Evolutionary conservation across 441 rosid genomes (phyloP).

Genomic region (Gossypium gossypioides): DNA sequence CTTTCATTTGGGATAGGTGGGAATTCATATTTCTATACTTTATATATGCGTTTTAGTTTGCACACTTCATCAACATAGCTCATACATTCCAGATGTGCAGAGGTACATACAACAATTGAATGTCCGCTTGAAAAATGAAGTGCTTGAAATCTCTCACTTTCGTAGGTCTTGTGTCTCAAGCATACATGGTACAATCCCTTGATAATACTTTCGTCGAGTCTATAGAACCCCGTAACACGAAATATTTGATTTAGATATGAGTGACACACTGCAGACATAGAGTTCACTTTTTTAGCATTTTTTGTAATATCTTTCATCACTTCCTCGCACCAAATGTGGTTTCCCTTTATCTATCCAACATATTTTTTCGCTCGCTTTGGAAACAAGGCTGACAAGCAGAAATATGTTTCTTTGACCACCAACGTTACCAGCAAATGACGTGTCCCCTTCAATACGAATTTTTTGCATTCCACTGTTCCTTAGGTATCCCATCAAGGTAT

Average conservation of each 20-base stretch:
- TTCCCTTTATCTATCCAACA: not conserved
- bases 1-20: not conserved
- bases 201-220: not conserved
- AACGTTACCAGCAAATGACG: not conserved
- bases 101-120: not conserved
- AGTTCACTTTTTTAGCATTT: too few relatives aligned
- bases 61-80: not conserved
- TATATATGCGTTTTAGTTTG: not conserved
- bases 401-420: not conserved
- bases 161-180: not conserved
- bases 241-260: too few relatives aligned
- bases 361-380: not conserved
- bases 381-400: not conserved
- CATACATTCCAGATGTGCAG: not conserved
- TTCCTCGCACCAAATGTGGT: not conserved
- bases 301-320: not conserved
- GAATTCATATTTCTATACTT: not conserved
- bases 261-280: not conserved
- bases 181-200: not conserved
- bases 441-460: not conserved
- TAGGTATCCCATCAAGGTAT: not conserved
- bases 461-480: too few relatives aligned
- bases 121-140: not conserved
- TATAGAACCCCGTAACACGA: too few relatives aligned
- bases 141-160: not conserved